Conservation (phyloP, 2,329 filamentous ascomycete genomes). For the Zymoseptoria pseudotritici region DNA sequence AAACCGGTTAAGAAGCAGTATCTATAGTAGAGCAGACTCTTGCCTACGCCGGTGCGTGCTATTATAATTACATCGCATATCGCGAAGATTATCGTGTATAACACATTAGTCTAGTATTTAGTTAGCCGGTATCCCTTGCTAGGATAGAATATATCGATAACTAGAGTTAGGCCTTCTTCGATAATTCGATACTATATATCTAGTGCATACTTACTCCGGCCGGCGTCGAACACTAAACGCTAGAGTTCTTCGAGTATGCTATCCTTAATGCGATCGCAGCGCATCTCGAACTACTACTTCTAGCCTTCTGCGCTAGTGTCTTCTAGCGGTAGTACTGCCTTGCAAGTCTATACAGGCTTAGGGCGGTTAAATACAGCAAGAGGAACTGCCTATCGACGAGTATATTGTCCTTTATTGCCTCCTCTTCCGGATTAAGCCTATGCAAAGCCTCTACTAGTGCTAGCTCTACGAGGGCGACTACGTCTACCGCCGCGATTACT, state of each 20-base stretch:
- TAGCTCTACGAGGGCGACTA: too few species aligned
- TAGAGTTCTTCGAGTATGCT: background rate
- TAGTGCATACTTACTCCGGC: background rate
- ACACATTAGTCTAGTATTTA: background rate
- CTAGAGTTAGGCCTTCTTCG: background rate
- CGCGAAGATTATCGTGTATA: background rate
- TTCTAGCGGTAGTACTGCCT: background rate
- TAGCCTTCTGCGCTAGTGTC: background rate
- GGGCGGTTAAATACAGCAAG: too few species aligned
- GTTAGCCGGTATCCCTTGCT: background rate
- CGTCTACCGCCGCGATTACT: too few species aligned
- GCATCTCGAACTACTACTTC: background rate
- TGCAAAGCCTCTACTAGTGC: too few species aligned
- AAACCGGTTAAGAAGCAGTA: background rate
- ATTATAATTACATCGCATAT: background rate
- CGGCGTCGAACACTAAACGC: background rate
- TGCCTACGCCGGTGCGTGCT: background rate
- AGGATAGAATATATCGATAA: background rate
- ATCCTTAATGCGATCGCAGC: background rate
- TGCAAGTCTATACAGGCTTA: too few species aligned
- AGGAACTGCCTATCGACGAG: too few species aligned
- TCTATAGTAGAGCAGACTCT: background rate
- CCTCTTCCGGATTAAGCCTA: too few species aligned
- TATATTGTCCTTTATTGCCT: too few species aligned
- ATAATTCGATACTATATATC: background rate